Evolutionary conservation across 2,329 filamentous ascomycete genomes (phyloP), one percentile per base, ranked within the genome.

Genomic region (Plectosphaerella cucumerina): DNA sequence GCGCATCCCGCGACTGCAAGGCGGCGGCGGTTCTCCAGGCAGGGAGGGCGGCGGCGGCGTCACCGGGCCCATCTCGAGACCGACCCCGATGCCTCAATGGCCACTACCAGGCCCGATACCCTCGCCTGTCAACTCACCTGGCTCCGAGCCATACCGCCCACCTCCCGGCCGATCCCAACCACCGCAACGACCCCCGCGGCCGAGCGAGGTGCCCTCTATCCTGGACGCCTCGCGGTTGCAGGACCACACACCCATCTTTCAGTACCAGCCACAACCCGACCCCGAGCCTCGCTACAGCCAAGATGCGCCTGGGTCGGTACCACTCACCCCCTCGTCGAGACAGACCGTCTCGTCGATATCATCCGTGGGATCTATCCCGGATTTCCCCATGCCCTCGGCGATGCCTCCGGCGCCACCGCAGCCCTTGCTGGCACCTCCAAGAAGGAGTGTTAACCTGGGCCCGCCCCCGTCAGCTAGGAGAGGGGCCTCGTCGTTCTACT

Each of bases 401-500:
- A 45, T 56, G 10, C 65, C 59, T 4, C 51, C 52, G 26, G 51
- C 51, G 49, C 59, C 50, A 34, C 58, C 34, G 31, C 60, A 59
- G 34, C 60, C 52, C 42, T 56, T 58, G 12, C 63, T 59, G 47
- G 58, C 62, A 20, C 65, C 66, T 6, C 62, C 65, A 21, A 69
- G 80, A 51, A 73, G 75, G 57, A 82, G 77, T 55, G 71, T 77
- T 14, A 78, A 71, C 47, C 63, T 85, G 12, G 82, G 82, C 3
- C 82, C 82, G 17, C 83, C 83, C 1, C 82, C 82, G 3, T 81
- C 77, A 12, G 74, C 81, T 4, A 74, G 83, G 58, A 72, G 82
- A 57, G 82, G 82, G 1, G 77, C 75, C 23, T 85, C 82, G 0
- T 84, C 82, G 0, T 85, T 84, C 53, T 85, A 87, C 59, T 87